Conservation (phyloP, 2,329 filamentous ascomycete genomes). For the Talaromyces sp. region DNA sequence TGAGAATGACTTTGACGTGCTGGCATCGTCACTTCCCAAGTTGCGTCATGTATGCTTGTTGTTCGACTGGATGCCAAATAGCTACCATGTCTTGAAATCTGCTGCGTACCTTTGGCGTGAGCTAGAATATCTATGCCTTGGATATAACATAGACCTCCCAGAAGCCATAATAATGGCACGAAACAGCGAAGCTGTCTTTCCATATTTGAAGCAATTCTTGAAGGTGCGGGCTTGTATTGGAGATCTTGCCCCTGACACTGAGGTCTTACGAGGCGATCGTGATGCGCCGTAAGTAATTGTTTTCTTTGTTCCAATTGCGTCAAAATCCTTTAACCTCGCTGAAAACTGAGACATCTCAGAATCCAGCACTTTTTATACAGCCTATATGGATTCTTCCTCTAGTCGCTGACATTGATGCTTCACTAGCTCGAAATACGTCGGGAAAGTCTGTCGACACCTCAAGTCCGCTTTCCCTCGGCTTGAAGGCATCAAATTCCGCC, state of each 20-base stretch:
- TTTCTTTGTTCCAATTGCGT: not conserved
- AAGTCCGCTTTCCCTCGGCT: not conserved
- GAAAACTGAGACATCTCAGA: not conserved
- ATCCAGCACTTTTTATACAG: not conserved
- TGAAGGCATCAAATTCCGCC: not conserved
- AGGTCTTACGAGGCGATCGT: not conserved
- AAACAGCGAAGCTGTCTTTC: not conserved
- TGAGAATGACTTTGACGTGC: constrained; percentile 5
- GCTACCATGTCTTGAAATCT: constrained; percentile 2
- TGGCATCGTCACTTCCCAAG: constrained; percentile 5
- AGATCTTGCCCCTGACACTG: constrained; percentile 1
- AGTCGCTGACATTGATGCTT: not conserved
- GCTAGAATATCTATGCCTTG: constrained; percentile 9
- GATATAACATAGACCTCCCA: constrained; percentile 4
- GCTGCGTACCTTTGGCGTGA: not conserved
- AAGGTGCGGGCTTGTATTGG: not conserved
- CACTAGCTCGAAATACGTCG: not conserved
- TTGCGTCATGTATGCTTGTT: constrained; percentile 5
- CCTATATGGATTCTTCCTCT: not conserved
- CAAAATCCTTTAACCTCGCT: not conserved
- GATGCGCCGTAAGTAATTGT: not conserved
- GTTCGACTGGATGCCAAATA: constrained; percentile 7
- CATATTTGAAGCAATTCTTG: not conserved
- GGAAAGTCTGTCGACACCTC: not conserved
- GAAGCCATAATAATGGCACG: not conserved